A percentile compares a stretch with the other conserved stretches of the same genome.
phyloP scores from a whole-genome alignment of 1,284 basidiomycete species.

The Irpex sp. region DNA sequence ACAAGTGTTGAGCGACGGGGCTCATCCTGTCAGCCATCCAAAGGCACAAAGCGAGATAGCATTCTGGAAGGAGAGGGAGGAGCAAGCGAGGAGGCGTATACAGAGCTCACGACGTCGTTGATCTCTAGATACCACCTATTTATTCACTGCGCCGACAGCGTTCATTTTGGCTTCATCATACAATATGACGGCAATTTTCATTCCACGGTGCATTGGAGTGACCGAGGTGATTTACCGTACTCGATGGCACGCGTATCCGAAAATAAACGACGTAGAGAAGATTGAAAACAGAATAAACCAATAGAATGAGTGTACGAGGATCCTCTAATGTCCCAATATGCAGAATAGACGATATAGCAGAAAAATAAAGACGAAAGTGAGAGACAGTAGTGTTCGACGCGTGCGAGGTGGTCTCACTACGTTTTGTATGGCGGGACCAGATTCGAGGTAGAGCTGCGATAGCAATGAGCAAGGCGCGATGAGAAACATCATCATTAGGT shows the following conservation, averaged over 20 bases:
- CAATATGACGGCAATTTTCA: too few species aligned
- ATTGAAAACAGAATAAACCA: background rate
- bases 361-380: background rate
- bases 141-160: too few species aligned
- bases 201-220: too few species aligned
- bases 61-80: conserved; percentile 55
- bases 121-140: background rate
- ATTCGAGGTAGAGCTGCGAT: conserved; percentile 10
- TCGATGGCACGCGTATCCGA: too few species aligned
- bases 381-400: background rate
- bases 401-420: background rate
- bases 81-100: conserved; percentile 45
- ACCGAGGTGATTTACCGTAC: too few species aligned
- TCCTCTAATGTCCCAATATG: conserved; percentile 8
- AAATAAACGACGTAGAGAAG: background rate
- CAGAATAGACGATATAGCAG: conserved; percentile 1
- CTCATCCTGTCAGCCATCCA: conserved; percentile 42
- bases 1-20: conserved; percentile 55
- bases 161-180: too few species aligned
- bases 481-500: background rate
- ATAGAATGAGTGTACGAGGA: conserved; percentile 2
- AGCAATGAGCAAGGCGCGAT: background rate
- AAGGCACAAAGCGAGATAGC: conserved; percentile 52
- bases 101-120: conserved; percentile 21
- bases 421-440: conserved; percentile 26